phyloP scores from a whole-genome alignment of 306 rosid genomes.

The Pterocarpus macrocarpus region DNA sequence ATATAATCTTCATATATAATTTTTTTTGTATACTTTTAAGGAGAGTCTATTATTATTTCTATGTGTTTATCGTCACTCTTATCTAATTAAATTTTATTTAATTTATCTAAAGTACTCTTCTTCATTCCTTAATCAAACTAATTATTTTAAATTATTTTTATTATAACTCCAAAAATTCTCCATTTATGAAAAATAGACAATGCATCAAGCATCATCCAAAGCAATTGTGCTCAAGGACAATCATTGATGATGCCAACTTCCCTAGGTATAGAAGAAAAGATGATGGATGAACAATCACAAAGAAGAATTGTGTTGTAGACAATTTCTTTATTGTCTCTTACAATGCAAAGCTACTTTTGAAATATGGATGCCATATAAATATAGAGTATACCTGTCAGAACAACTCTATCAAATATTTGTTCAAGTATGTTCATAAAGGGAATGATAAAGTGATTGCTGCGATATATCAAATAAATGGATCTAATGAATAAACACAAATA shows the following conservation, averaged over 20 bases:
- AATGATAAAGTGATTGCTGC: not conserved
- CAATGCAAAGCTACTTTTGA: too few species aligned
- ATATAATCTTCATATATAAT: too few species aligned
- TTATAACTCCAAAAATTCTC: too few species aligned
- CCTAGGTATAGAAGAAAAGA: not conserved
- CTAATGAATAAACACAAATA: too few species aligned
- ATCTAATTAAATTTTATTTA: too few species aligned
- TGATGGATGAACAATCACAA: not conserved
- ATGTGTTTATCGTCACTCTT: too few species aligned
- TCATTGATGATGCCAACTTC: not conserved
- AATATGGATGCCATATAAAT: not conserved
- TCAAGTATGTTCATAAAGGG: not conserved
- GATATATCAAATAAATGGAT: not conserved
- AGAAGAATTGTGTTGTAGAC: not conserved
- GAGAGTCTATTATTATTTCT: too few species aligned
- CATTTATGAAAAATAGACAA: too few species aligned
- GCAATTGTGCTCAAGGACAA: not conserved
- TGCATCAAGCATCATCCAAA: not conserved
- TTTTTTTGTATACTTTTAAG: too few species aligned
- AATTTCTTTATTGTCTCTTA: not conserved
- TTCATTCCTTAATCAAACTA: too few species aligned
- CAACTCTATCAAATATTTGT: not conserved
- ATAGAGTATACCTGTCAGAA: not conserved
- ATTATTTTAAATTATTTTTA: too few species aligned
- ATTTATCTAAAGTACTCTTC: too few species aligned